Percentiles rank a stretch among this genome's conserved stretches.
phyloP scores from a whole-genome alignment of 768 basidiomycete genomes.

The Amanita molliuscula region DNA sequence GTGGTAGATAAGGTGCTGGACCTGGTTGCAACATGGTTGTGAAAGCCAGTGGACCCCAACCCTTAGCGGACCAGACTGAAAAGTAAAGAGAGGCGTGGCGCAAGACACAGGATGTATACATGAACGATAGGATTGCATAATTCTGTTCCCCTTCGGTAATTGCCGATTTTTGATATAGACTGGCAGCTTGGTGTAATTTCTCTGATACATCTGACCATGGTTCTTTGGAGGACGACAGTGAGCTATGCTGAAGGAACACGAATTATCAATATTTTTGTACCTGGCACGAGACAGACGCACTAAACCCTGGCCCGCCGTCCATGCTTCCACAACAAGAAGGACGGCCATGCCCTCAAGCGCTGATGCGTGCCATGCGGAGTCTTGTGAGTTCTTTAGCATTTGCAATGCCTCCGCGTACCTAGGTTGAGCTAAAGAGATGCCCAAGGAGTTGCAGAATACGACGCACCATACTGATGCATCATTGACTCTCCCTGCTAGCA shows the following conservation, averaged over 20 bases:
- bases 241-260: conserved; percentile 37
- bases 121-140: conserved; percentile 51
- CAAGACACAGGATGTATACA: conserved; percentile 59
- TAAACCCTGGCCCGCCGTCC: conserved; percentile 64
- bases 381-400: conserved; percentile 64
- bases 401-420: conserved; percentile 84
- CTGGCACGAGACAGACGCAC: conserved; percentile 32
- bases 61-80: conserved; percentile 77
- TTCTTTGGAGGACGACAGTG: conserved; percentile 42
- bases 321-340: conserved; percentile 71
- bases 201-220: conserved; percentile 72
- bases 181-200: conserved; percentile 55
- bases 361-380: conserved; percentile 84
- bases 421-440: conserved; percentile 10
- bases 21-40: conserved; percentile 64
- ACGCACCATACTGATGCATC: conserved; percentile 76
- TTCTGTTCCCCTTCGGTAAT: conserved; percentile 46
- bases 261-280: conserved; percentile 1
- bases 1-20: conserved; percentile 47
- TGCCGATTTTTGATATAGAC: conserved; percentile 52
- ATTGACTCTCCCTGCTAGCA: conserved; percentile 75
- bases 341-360: conserved; percentile 81
- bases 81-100: conserved; percentile 69
- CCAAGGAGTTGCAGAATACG: neutral
- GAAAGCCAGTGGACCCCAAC: conserved; percentile 76